phyloP scores from a whole-genome alignment of 1,139 yeast genomes.

The Zhuliangozyma parablackwelliae region DNA sequence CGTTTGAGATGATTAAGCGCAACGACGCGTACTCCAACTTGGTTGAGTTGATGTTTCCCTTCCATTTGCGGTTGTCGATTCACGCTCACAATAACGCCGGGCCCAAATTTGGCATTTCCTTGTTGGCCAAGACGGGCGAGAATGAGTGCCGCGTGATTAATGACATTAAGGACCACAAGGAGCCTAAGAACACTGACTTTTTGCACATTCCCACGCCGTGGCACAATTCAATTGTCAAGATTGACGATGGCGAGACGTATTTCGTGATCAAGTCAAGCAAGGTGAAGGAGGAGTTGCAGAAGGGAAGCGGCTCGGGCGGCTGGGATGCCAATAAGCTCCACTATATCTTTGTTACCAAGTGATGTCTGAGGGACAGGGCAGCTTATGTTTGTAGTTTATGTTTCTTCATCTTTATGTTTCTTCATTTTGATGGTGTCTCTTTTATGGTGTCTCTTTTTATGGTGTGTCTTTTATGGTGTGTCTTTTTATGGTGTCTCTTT shows the following conservation, averaged over 20 bases:
- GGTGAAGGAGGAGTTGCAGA: constrained; percentile 19
- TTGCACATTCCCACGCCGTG: constrained; percentile 65
- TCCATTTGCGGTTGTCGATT: constrained; percentile 54
- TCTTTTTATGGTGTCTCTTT: too few relatives aligned
- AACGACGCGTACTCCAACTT: constrained; percentile 63
- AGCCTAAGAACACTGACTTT: constrained; percentile 35
- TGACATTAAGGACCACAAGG: constrained; percentile 23
- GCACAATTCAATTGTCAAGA: constrained; percentile 54
- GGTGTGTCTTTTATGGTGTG: too few relatives aligned
- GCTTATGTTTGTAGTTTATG: background rate
- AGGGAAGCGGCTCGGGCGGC: constrained; percentile 20
- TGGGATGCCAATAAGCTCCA: constrained; percentile 18
- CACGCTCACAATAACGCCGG: constrained; percentile 58
- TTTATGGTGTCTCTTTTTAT: background rate
- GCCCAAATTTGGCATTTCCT: constrained; percentile 54
- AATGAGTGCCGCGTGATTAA: constrained; percentile 36
- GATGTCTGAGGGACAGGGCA: background rate
- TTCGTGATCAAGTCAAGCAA: constrained; percentile 26
- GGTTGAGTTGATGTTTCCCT: constrained; percentile 57
- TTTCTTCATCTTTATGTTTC: background rate
- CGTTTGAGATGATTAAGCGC: constrained; percentile 60
- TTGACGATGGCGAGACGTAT: constrained; percentile 23
- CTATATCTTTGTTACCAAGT: constrained; percentile 6
- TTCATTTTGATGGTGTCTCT: background rate
- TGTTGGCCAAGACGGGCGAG: constrained; percentile 30